phyloP scores from a whole-genome alignment of 768 basidiomycete species.

The Russula vinacea region DNA sequence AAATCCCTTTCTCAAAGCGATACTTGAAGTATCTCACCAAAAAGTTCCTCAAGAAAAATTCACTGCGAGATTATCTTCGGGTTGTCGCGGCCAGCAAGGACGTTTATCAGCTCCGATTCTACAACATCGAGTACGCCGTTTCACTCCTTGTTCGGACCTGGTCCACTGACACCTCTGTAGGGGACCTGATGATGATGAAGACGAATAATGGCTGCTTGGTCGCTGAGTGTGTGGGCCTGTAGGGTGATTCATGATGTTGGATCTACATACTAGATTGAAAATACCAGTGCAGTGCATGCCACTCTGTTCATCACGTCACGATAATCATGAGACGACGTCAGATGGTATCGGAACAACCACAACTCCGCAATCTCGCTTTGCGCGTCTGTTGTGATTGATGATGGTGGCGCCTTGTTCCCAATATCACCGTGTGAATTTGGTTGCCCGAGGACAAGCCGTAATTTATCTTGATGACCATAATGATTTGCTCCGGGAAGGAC shows the following conservation, averaged over 20 bases:
- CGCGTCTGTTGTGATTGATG: not conserved
- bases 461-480: not conserved
- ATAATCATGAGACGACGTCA: not conserved
- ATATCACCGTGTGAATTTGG: constrained; percentile 12
- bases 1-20: constrained; percentile 92
- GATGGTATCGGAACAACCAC: constrained; percentile 7
- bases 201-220: constrained; percentile 35
- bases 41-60: constrained; percentile 99
- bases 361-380: not conserved
- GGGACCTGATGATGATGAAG: constrained; percentile 53
- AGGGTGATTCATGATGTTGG: not conserved
- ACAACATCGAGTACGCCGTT: constrained; percentile 76
- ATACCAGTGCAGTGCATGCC: not conserved
- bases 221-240: not conserved
- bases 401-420: not conserved
- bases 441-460: constrained; percentile 4
- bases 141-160: not conserved
- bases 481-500: not conserved
- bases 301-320: not conserved
- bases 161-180: constrained; percentile 31
- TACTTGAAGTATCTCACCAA: constrained; percentile 99
- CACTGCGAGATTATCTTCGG: constrained; percentile 94
- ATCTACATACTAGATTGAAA: not conserved
- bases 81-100: constrained; percentile 95
- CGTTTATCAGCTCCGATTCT: constrained; percentile 91